Conservation (phyloP, 2,329 filamentous ascomycete species). For the Apiospora marii region DNA sequence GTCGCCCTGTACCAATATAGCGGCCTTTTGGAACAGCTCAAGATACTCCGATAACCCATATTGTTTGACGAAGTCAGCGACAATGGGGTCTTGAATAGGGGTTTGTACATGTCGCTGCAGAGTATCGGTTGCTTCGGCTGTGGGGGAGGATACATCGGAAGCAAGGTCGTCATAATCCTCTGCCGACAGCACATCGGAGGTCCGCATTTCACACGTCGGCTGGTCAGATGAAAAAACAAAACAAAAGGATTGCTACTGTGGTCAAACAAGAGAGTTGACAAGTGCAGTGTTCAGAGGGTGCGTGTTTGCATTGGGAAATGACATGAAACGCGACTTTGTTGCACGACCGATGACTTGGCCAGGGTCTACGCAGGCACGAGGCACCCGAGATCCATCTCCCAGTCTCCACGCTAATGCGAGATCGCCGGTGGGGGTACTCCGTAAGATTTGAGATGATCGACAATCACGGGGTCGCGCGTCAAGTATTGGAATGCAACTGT, state of each 20-base stretch:
- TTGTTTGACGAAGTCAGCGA: neutral
- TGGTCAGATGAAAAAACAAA: neutral
- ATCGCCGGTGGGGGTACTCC: neutral
- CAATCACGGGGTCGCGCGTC: neutral
- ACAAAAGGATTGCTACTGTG: neutral
- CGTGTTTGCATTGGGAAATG: neutral
- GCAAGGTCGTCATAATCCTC: neutral
- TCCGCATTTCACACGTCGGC: neutral
- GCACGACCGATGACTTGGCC: neutral
- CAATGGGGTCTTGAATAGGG: neutral
- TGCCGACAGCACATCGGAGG: neutral
- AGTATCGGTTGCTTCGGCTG: neutral
- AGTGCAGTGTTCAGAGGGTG: neutral
- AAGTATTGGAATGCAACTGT: neutral
- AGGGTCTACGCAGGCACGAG: neutral
- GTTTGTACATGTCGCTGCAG: neutral
- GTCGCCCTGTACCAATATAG: neutral
- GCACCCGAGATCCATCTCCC: neutral
- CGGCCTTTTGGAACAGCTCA: neutral
- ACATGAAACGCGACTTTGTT: neutral
- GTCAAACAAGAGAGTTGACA: neutral
- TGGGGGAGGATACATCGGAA: neutral
- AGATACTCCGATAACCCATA: neutral
- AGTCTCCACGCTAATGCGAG: neutral
- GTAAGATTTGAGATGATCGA: neutral